These are phyloP conservation scores for Sarocladiaceae sp. DNA, from an alignment of 2,329 filamentous ascomycete species.

Conservation along the genomic window DNA sequence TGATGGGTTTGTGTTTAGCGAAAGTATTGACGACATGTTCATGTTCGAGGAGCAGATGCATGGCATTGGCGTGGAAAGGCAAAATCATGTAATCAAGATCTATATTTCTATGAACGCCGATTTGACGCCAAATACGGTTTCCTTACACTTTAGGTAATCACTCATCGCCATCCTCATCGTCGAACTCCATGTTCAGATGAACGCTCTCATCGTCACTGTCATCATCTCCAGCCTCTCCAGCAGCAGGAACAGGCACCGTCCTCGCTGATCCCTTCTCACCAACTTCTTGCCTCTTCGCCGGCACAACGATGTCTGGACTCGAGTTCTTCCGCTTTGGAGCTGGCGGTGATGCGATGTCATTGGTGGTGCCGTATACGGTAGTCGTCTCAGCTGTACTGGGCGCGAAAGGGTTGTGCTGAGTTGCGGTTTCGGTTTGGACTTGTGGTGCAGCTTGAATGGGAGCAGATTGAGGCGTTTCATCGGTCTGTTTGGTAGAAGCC, in stretches of 20 bases:
- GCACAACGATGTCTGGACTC: slow-evolving; percentile 23
- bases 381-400: slow-evolving; percentile 16
- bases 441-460: slow-evolving; percentile 17
- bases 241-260: slow-evolving; percentile 10
- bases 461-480: slow-evolving; percentile 12
- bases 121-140: too few relatives aligned
- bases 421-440: slow-evolving; percentile 20
- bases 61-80: too few relatives aligned
- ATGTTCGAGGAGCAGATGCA: too few relatives aligned
- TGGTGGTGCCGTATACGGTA: slow-evolving; percentile 13
- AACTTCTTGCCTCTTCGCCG: slow-evolving; percentile 37
- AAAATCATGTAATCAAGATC: too few relatives aligned
- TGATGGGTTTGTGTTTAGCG: too few relatives aligned
- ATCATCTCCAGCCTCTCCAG: slow-evolving; percentile 24
- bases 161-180: slow-evolving; percentile 40
- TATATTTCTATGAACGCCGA: too few relatives aligned
- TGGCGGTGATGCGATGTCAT: slow-evolving; percentile 16
- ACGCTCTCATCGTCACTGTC: slow-evolving; percentile 52
- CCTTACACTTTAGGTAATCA: too few relatives aligned
- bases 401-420: slow-evolving; percentile 32
- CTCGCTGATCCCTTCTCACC: slow-evolving; percentile 18
- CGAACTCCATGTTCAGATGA: slow-evolving; percentile 56
- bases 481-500: slow-evolving; percentile 16
- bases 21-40: too few relatives aligned
- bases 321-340: slow-evolving; percentile 37